phyloP scores from a whole-genome alignment of 2,329 filamentous ascomycete genomes.

The Fusarium coffeatum region DNA sequence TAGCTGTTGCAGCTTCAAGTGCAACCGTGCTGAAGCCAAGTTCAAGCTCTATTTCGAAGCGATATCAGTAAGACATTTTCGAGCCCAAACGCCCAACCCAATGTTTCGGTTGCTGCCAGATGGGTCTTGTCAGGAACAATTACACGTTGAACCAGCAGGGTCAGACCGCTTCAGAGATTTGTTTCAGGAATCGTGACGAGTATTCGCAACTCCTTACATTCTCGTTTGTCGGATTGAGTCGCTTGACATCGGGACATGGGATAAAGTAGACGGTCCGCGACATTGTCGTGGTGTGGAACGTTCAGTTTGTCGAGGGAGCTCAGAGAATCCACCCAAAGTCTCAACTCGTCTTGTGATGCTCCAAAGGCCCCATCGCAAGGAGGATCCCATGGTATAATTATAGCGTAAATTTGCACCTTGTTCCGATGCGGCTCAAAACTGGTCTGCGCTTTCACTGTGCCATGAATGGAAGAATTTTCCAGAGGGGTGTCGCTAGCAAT shows the following conservation, averaged over 20 bases:
- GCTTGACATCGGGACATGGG: conserved; percentile 33
- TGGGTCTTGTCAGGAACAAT: conserved; percentile 11
- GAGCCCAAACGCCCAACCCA: conserved; percentile 23
- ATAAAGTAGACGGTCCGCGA: conserved; percentile 21
- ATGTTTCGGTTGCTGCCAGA: conserved; percentile 30
- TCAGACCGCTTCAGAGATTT: conserved; percentile 27
- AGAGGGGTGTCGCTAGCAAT: conserved; percentile 24
- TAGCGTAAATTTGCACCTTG: conserved; percentile 45
- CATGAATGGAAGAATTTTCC: conserved; percentile 21
- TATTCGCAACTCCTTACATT: conserved; percentile 19
- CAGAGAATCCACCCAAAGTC: conserved; percentile 34
- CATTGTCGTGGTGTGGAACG: conserved; percentile 34
- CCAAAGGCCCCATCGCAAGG: conserved; percentile 33
- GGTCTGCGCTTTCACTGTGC: conserved; percentile 17
- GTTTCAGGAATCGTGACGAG: conserved; percentile 18
- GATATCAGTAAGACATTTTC: not conserved
- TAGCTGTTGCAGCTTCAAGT: conserved; percentile 8
- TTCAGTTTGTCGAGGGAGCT: conserved; percentile 19
- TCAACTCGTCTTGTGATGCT: conserved; percentile 42
- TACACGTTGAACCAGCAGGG: conserved; percentile 3
- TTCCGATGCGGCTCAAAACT: conserved; percentile 44
- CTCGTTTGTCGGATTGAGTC: conserved; percentile 30
- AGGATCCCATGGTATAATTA: conserved; percentile 46
- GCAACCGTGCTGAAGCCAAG: conserved; percentile 36
- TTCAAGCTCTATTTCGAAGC: conserved; percentile 6